Percentiles rank a stretch among this genome's conserved stretches.
phyloP scores from a whole-genome alignment of 1,284 basidiomycete species.

The Tetrapyrgos nigripes region DNA sequence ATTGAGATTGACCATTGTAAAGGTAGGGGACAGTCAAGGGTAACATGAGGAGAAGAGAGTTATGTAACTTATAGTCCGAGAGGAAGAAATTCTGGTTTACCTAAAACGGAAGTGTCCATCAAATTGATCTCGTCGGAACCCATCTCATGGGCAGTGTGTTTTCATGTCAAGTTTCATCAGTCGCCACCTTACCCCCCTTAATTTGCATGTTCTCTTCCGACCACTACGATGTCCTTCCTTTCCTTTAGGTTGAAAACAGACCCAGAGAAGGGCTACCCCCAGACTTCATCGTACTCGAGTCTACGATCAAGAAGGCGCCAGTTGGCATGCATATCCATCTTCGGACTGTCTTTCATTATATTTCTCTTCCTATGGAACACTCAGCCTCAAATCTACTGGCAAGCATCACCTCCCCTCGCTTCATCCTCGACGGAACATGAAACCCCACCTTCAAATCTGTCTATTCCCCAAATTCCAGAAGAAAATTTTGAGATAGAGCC shows the following conservation, averaged over 20 bases:
- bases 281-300: background rate
- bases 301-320: background rate
- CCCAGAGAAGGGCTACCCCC: background rate
- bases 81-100: too few species aligned
- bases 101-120: too few species aligned
- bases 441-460: background rate
- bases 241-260: background rate
- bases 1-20: conserved; percentile 32
- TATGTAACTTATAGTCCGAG: too few species aligned
- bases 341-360: conserved; percentile 40
- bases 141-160: too few species aligned
- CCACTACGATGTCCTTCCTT: background rate
- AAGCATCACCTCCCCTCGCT: background rate
- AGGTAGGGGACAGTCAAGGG: background rate
- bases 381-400: conserved; percentile 7
- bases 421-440: background rate
- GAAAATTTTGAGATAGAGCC: conserved; percentile 1
- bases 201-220: background rate
- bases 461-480: background rate
- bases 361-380: conserved; percentile 34
- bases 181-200: background rate
- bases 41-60: background rate
- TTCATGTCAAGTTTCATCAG: background rate
- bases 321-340: conserved; percentile 29
- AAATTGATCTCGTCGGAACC: too few species aligned